A percentile compares a stretch with the other conserved stretches of the same genome.
Conservation (phyloP, 192 early-diverging fungal species). For the Coemansia sp. region DNA sequence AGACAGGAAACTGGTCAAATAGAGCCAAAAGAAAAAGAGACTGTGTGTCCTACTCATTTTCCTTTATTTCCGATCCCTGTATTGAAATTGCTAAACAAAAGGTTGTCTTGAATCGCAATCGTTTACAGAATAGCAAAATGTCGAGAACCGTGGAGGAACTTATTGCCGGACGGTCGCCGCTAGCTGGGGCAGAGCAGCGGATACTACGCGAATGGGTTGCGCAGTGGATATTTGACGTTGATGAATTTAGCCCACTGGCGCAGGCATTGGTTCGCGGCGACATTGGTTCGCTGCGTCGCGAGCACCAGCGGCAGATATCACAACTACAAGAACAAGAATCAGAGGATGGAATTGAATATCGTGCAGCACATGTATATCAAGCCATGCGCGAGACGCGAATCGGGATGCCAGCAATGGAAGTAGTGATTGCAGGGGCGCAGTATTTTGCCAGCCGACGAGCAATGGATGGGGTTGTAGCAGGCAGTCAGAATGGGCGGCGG, state of each 20-base stretch:
- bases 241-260: constrained; percentile 27
- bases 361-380: constrained; percentile 7
- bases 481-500: not conserved
- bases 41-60: too few relatives aligned
- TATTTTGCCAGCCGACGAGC: constrained; percentile 21
- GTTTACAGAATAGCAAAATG: too few relatives aligned
- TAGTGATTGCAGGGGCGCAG: constrained; percentile 48
- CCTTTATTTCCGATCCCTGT: too few relatives aligned
- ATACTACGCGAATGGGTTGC: constrained; percentile 48
- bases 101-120: too few relatives aligned
- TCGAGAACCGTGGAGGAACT: constrained; percentile 26
- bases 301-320: constrained; percentile 4
- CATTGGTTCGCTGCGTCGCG: constrained; percentile 9
- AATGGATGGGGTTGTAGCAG: not conserved
- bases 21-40: too few relatives aligned
- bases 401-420: constrained; percentile 50
- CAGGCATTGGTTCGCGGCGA: constrained; percentile 45
- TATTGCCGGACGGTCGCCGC: constrained; percentile 15
- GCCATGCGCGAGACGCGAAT: constrained; percentile 36
- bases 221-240: constrained; percentile 32
- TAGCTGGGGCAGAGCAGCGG: constrained; percentile 42
- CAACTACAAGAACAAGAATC: constrained; percentile 1
- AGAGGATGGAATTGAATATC: not conserved
- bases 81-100: too few relatives aligned
- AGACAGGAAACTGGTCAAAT: too few relatives aligned